These are phyloP conservation scores for Cucurbita argyrosperma DNA, from an alignment of 306 rosid species.

Conservation along the genomic window DNA sequence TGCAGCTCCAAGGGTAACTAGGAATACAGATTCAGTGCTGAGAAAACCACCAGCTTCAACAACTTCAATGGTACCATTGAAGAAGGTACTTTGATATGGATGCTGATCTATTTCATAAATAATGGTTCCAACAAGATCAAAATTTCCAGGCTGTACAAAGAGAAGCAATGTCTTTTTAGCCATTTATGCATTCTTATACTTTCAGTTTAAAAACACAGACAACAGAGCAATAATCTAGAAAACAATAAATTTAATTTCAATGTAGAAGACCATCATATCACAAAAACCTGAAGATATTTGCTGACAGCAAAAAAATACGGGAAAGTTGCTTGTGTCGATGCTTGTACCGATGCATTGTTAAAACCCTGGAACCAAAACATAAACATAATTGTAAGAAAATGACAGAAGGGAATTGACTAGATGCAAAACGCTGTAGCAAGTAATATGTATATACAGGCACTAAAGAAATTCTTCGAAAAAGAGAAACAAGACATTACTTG, in stretches of 20 bases:
- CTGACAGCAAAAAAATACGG: slow-evolving; percentile 78
- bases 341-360: slow-evolving; percentile 68
- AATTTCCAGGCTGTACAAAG: slow-evolving; percentile 61
- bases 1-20: slow-evolving; percentile 69
- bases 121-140: slow-evolving; percentile 79
- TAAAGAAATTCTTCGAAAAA: not conserved
- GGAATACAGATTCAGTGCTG: slow-evolving; percentile 84
- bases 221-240: not conserved
- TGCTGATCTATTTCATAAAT: slow-evolving; percentile 77
- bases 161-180: slow-evolving; percentile 8
- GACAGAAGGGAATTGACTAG: not conserved
- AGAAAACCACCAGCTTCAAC: slow-evolving; percentile 57
- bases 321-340: slow-evolving; percentile 72
- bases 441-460: not conserved
- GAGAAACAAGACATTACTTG: too few relatives aligned
- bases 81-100: slow-evolving; percentile 68
- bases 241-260: not conserved
- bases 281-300: slow-evolving; percentile 80
- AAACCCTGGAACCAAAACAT: slow-evolving; percentile 37
- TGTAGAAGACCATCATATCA: not conserved
- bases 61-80: slow-evolving; percentile 85
- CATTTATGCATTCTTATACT: not conserved
- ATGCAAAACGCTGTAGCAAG: not conserved
- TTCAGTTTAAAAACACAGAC: not conserved
- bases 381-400: not conserved